Evolutionary conservation across 352 stramenopile species (phyloP).

Genomic region (Phytophthora colocasiae): DNA sequence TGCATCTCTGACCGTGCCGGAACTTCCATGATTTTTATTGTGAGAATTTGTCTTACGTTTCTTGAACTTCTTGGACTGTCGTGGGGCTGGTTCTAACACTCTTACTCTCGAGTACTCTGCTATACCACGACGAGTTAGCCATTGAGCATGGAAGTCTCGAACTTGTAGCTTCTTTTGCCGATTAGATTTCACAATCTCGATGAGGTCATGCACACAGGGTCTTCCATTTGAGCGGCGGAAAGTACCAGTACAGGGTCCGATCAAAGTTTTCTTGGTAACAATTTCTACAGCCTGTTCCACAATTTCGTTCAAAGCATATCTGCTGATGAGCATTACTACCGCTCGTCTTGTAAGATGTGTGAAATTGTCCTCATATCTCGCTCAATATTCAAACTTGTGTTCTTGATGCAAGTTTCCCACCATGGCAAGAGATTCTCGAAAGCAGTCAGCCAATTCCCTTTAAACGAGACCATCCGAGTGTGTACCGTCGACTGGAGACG

Average conservation of each 20-base stretch:
- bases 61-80: too few relatives aligned
- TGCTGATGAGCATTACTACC: conserved; percentile 12
- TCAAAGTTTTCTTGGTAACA: background rate
- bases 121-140: too few relatives aligned
- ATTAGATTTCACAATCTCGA: too few relatives aligned
- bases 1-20: too few relatives aligned
- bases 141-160: too few relatives aligned
- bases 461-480: conserved; percentile 7
- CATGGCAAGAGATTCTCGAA: conserved; percentile 9
- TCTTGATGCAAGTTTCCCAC: conserved; percentile 6
- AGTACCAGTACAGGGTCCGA: conserved; percentile 1
- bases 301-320: conserved; percentile 8
- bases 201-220: too few relatives aligned
- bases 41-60: too few relatives aligned
- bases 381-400: background rate
- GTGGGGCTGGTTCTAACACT: too few relatives aligned
- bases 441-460: conserved; percentile 1
- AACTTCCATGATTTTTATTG: too few relatives aligned
- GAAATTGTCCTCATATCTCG: background rate
- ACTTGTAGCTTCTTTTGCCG: too few relatives aligned
- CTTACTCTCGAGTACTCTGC: too few relatives aligned
- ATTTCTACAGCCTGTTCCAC: conserved; percentile 8
- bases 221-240: too few relatives aligned
- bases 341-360: background rate
- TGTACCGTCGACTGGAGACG: conserved; percentile 7